These are phyloP conservation scores for Colletotrichum sp. DNA, from an alignment of 2,329 filamentous ascomycete species.

Conservation along the genomic window DNA sequence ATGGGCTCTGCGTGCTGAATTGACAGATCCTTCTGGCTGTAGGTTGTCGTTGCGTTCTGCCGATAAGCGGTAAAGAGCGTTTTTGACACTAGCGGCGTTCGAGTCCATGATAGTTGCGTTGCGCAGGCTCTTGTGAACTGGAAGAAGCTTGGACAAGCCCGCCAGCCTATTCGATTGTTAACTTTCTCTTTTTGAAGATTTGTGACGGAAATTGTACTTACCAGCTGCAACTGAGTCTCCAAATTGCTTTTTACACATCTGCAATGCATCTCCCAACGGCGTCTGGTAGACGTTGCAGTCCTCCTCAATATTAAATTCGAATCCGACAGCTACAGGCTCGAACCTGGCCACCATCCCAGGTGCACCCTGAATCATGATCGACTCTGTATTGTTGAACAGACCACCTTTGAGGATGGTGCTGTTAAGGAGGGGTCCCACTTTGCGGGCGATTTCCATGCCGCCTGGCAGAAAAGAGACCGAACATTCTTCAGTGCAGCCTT, in stretches of 20 bases:
- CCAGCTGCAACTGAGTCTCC: slow-evolving; percentile 22
- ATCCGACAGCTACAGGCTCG: background rate
- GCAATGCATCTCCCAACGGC: slow-evolving; percentile 19
- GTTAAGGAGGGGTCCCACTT: slow-evolving; percentile 18
- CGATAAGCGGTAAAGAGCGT: slow-evolving; percentile 25
- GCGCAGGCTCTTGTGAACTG: slow-evolving; percentile 14
- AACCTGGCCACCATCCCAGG: slow-evolving; percentile 20
- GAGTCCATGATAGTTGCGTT: slow-evolving; percentile 14
- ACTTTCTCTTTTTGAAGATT: too few relatives aligned
- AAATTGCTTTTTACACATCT: slow-evolving; percentile 24
- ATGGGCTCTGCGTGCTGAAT: slow-evolving; percentile 22
- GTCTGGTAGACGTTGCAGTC: slow-evolving; percentile 22
- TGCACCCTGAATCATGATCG: slow-evolving; percentile 19
- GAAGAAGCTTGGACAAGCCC: slow-evolving; percentile 20
- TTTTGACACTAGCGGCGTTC: background rate
- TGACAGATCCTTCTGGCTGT: slow-evolving; percentile 21
- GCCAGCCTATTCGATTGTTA: slow-evolving; percentile 12
- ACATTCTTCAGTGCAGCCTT: slow-evolving; percentile 13
- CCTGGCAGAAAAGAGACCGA: slow-evolving; percentile 23
- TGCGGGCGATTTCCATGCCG: slow-evolving; percentile 20
- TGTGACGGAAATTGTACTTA: background rate
- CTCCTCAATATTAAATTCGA: slow-evolving; percentile 10
- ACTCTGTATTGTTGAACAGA: slow-evolving; percentile 14
- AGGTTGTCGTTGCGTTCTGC: slow-evolving; percentile 18
- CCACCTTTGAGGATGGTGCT: slow-evolving; percentile 18